Evolutionary conservation across 148 eudicot species (phyloP), one percentile per base, ranked within the genome.

Genomic region (Amaranthus cruentus): DNA sequence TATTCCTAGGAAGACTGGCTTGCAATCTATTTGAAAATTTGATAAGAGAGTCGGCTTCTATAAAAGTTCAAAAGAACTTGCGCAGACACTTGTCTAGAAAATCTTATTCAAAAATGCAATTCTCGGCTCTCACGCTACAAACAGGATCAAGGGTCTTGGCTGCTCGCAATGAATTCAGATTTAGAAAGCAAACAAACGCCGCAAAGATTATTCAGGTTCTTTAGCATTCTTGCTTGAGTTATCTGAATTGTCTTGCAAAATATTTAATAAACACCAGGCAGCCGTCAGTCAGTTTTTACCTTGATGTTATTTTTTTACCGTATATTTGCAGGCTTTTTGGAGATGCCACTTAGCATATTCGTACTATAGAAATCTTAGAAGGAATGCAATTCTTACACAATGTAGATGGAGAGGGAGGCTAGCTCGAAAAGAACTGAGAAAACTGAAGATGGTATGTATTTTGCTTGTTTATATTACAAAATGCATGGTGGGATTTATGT

Each of bases 321-420:
- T 55, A 47, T 70, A 61, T 66, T 70, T 78, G 77, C 90, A 95
- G 99, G 89, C 93, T 65, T 76, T 77, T 71, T 95, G 92, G 93
- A 90, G 96, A 73, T 79, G 96, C 80, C 81, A 88, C 76, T 77
- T 81, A 78, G 87, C 77, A 70, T 78, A 14, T 76, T 78, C 87
- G 15, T 81, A 86, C 78, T 86, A 81, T 82, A 91, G 82, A 84
- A 95, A 84, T 84, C 88, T 95, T 74, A 87, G 75, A 79, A 66
- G 78, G 76, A 88, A 89, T 70, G 79, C 93, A 13, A 62, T 94
- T 76, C 73, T 83, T 53, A 75, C 90, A 47, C 96, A 91, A 83
- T 88, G 97, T 79, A 82, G 95, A 83, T 91, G 93, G 96, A 88
- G 93, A 77, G 93, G 88, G 59, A 81, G 87, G 64, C 62, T 88